These are phyloP conservation scores for Vaccinium vitisidaea DNA, from an alignment of 148 eudicot genomes.

Conservation along the genomic window DNA sequence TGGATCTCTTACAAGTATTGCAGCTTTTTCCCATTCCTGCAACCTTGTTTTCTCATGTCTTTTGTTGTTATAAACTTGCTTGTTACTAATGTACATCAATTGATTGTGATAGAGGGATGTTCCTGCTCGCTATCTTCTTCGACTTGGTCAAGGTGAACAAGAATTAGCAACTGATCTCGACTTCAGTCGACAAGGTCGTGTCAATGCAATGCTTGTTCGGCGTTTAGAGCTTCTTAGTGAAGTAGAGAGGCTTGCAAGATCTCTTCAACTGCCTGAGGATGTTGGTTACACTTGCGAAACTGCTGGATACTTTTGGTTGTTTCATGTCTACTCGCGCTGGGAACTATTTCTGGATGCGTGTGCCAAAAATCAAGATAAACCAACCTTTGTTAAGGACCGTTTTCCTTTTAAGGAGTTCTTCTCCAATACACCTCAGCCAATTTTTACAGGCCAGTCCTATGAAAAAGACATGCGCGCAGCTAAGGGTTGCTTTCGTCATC, in stretches of 20 bases:
- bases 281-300: slow-evolving; percentile 99
- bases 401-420: slow-evolving; percentile 94
- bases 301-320: slow-evolving; percentile 96
- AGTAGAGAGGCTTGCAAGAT: slow-evolving; percentile 96
- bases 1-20: background rate
- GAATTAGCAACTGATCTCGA: slow-evolving; percentile 97
- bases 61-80: slow-evolving; percentile 8
- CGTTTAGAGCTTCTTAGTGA: slow-evolving; percentile 89
- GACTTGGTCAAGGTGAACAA: slow-evolving; percentile 99
- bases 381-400: slow-evolving; percentile 68
- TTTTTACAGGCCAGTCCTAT: slow-evolving; percentile 77
- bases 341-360: slow-evolving; percentile 92
- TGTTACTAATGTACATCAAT: background rate
- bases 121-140: slow-evolving; percentile 98
- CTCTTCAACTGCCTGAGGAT: slow-evolving; percentile 95
- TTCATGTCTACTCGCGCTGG: slow-evolving; percentile 97
- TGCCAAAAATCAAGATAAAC: slow-evolving; percentile 63
- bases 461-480: slow-evolving; percentile 92
- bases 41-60: background rate
- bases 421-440: slow-evolving; percentile 74
- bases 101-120: slow-evolving; percentile 73
- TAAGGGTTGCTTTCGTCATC: slow-evolving; percentile 89
- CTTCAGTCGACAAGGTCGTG: slow-evolving; percentile 98
- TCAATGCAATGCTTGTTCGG: slow-evolving; percentile 96
- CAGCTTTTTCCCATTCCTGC: background rate